A percentile compares a stretch with the other conserved stretches of the same genome.
These are phyloP conservation scores for Lotus japonicus DNA, from an alignment of 306 rosid genomes.

Conservation along the genomic window DNA sequence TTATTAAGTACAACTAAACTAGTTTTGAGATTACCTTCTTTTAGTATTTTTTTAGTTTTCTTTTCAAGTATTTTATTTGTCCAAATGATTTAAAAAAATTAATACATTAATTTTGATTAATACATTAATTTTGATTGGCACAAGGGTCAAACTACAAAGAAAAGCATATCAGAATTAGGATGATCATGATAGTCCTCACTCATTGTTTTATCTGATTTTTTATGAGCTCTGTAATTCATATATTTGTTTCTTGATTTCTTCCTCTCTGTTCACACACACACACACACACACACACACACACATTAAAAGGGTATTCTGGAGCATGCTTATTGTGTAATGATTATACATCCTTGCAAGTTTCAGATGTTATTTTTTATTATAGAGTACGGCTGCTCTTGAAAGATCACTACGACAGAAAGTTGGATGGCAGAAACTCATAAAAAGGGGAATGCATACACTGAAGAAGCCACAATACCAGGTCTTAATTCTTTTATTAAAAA, in stretches of 20 bases:
- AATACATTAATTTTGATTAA: not conserved
- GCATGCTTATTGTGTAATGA: slow-evolving; percentile 2
- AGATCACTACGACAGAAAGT: slow-evolving; percentile 43
- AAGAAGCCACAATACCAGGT: slow-evolving; percentile 83
- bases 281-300: not conserved
- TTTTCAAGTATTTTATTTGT: not conserved
- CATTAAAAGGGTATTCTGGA: not conserved
- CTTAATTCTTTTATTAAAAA: not conserved
- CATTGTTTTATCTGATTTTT: not conserved
- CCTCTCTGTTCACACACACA: not conserved
- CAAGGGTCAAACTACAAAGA: not conserved
- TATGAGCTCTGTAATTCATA: not conserved
- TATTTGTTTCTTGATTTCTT: not conserved
- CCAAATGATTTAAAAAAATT: slow-evolving; percentile 4
- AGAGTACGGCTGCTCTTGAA: slow-evolving; percentile 62
- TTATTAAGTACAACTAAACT: not conserved
- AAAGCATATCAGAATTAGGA: not conserved
- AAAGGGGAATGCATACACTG: slow-evolving; percentile 67
- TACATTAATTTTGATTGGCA: not conserved
- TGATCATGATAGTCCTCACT: not conserved
- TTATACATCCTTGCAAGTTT: slow-evolving; percentile 5
- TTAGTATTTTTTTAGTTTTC: not conserved
- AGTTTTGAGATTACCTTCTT: not conserved
- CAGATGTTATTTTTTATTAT: slow-evolving; percentile 18
- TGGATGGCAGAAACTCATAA: slow-evolving; percentile 68